Conservation (phyloP, 1,284 basidiomycete species). For the Taiwanofungus camphoratus region DNA sequence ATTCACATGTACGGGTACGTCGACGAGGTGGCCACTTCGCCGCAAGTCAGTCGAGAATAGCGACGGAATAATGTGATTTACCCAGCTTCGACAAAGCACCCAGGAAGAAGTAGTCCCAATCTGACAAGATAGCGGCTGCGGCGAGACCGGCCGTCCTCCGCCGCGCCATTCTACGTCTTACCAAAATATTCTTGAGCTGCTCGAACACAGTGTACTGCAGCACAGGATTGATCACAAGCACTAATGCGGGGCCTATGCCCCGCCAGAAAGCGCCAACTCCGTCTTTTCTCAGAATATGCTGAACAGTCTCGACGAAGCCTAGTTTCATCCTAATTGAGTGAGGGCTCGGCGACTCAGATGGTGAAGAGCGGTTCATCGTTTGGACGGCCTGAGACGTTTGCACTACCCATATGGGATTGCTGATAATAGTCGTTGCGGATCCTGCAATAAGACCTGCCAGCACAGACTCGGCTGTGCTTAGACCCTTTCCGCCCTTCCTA, state of each 20-base stretch:
- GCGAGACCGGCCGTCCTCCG: slow-evolving; percentile 41
- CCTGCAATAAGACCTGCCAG: slow-evolving; percentile 83
- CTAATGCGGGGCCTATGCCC: slow-evolving; percentile 91
- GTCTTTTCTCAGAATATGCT: slow-evolving; percentile 72
- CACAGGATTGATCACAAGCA: slow-evolving; percentile 94
- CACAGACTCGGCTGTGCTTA: slow-evolving; percentile 87
- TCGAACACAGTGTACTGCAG: slow-evolving; percentile 86
- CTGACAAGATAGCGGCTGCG: slow-evolving; percentile 51
- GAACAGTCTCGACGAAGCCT: slow-evolving; percentile 64
- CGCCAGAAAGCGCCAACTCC: slow-evolving; percentile 86
- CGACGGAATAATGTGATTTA: slow-evolving; percentile 28
- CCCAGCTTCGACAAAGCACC: slow-evolving; percentile 85
- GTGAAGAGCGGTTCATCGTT: slow-evolving; percentile 35
- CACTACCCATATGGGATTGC: slow-evolving; percentile 96
- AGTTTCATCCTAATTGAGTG: slow-evolving; percentile 42
- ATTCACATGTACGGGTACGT: slow-evolving; percentile 80
- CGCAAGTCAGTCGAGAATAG: slow-evolving; percentile 1
- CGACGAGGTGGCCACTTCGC: slow-evolving; percentile 60
- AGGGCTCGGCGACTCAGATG: slow-evolving; percentile 25
- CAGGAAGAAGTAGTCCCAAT: slow-evolving; percentile 87
- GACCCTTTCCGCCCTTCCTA: slow-evolving; percentile 55
- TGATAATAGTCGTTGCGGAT: slow-evolving; percentile 84
- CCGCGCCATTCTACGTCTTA: slow-evolving; percentile 53
- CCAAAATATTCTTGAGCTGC: slow-evolving; percentile 79
- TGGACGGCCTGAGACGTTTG: slow-evolving; percentile 87